Conservation (phyloP, 1,139 yeast genomes). For the Protomyces inouyei region DNA sequence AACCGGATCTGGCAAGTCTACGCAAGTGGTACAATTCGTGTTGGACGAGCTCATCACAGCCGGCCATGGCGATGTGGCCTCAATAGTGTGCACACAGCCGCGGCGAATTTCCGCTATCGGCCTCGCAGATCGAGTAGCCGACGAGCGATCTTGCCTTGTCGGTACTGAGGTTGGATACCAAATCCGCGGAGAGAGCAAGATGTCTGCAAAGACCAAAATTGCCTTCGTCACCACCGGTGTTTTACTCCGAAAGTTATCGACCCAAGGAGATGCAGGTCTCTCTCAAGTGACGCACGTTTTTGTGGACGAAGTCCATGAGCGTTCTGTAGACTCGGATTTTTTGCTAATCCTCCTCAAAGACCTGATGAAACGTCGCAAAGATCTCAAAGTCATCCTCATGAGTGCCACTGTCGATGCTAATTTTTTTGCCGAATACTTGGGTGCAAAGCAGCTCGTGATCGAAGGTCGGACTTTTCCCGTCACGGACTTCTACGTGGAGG, state of each 20-base stretch:
- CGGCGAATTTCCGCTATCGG: conserved; percentile 94
- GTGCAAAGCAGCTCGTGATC: conserved; percentile 53
- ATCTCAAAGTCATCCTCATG: conserved; percentile 70
- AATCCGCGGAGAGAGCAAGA: conserved; percentile 79
- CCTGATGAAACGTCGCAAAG: conserved; percentile 9
- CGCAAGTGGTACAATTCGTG: conserved; percentile 86
- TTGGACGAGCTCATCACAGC: conserved; percentile 53
- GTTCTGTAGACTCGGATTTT: conserved; percentile 87
- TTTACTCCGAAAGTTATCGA: conserved; percentile 72
- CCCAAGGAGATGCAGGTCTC: conserved; percentile 40
- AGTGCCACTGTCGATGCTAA: conserved; percentile 84
- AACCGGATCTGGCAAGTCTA: conserved; percentile 94
- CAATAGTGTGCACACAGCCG: conserved; percentile 87
- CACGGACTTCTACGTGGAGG: conserved; percentile 64
- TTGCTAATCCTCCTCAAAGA: conserved; percentile 62
- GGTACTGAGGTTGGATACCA: conserved; percentile 85
- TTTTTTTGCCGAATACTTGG: conserved; percentile 55
- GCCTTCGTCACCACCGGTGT: conserved; percentile 93
- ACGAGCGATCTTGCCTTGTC: conserved; percentile 62
- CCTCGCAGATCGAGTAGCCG: conserved; percentile 84
- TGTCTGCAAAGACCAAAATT: conserved; percentile 59
- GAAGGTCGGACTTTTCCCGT: conserved; percentile 94
- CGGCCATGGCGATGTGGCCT: conserved; percentile 48
- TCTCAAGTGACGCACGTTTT: conserved; percentile 59
- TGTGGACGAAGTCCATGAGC: conserved; percentile 93